phyloP scores from a whole-genome alignment of 2,329 filamentous ascomycete genomes.

The Huntiella omanensis region DNA sequence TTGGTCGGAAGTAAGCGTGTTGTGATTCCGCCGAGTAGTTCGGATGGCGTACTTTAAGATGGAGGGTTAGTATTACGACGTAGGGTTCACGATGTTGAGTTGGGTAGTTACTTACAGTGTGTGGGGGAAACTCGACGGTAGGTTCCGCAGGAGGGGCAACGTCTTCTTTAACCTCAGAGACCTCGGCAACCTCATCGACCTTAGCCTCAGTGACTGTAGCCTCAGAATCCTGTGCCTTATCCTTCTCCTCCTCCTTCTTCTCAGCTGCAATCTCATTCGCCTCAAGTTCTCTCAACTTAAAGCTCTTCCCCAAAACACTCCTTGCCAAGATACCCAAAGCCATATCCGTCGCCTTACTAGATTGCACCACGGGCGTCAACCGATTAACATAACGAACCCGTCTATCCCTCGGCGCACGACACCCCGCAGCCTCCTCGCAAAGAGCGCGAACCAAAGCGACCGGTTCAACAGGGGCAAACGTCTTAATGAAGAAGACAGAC shows the following conservation, averaged over 20 bases:
- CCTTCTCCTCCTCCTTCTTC: neutral
- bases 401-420: constrained; percentile 23
- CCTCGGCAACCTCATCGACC: neutral
- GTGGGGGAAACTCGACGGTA: constrained; percentile 13
- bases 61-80: neutral
- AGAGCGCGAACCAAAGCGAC: constrained; percentile 33
- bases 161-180: neutral
- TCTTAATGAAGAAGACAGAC: constrained; percentile 45
- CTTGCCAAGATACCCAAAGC: constrained; percentile 47
- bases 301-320: constrained; percentile 43
- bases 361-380: constrained; percentile 31
- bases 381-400: constrained; percentile 40
- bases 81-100: neutral
- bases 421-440: constrained; percentile 32
- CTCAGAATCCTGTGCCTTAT: neutral
- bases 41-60: constrained; percentile 60
- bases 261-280: constrained; percentile 4
- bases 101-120: constrained; percentile 23
- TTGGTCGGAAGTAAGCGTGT: constrained; percentile 42
- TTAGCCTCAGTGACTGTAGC: neutral
- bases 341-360: constrained; percentile 47
- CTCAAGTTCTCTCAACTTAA: constrained; percentile 25
- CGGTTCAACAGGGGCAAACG: constrained; percentile 34
- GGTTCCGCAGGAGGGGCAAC: neutral
- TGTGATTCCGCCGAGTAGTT: constrained; percentile 57